Evolutionary conservation across 2,329 filamentous ascomycete species (phyloP), one percentile per base, ranked within the genome.

Genomic region (Xylaria sp.): DNA sequence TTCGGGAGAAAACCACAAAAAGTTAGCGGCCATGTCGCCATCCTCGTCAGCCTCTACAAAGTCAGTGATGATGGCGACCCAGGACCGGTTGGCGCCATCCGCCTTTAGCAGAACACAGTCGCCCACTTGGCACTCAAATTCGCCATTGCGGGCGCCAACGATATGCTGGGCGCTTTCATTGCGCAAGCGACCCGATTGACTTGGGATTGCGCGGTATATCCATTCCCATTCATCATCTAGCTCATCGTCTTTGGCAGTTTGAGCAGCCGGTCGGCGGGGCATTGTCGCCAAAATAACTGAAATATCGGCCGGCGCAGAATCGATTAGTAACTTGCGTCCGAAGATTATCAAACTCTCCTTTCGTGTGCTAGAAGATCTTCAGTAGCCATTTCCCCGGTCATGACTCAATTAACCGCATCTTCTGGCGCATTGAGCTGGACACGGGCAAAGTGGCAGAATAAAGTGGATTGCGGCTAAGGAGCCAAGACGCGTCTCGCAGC

Each of bases 1-100:
- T 71, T 96, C 91, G 0, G 92, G 92, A 0, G 92, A 93, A 74
- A 99, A 97, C 95, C 95, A 99, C 84, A 97, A 89, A 73, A 99
- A 95, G 66, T 90, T 91, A 58, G 91, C 94, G 25, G 89, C 88
- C 81, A 92, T 97, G 45, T 90, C 86, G 3, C 87, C 89, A 12
- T 90, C 88, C 19, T 91, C 84, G 47, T 90, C 88, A 33, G 89
- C 86, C 47, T 94, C 88, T 40, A 89, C 75, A 69, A 99, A 97
- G 45, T 92, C 89, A 71, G 89, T 90, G 55, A 97, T 90, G 65
- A 99, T 88, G 35, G 92, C 95, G 2, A 96, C 91, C 94, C 95
- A 99, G 11, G 93, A 91, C 71, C 96, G 92, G 67, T 92, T 92
- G 42, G 87, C 86, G 3, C 92, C 92, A 40, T 96, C 92, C 1